Evolutionary conservation across 345 rosid genomes (phyloP).

Genomic region (Arabidopsis thaliana): TAIR10.1 NC_003076.8:443501-444000

Average conservation of each 20-base stretch:
- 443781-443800: conserved; percentile 27
- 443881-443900: neutral
- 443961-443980: conserved; percentile 7
- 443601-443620: neutral
- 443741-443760: neutral
- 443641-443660: neutral
- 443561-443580: neutral
- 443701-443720: conserved; percentile 29
- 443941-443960: conserved; percentile 9
- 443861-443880: too few species aligned
- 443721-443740: conserved; percentile 21
- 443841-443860: too few species aligned
- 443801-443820: neutral
- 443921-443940: conserved; percentile 18
- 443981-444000: neutral
- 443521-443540: neutral
- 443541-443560: neutral
- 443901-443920: conserved; percentile 3
- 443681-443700: conserved; percentile 20
- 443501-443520: neutral
- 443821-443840: too few species aligned
- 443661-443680: neutral
- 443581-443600: neutral
- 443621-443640: neutral
- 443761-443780: neutral